Evolutionary conservation across 108 stramenopile genomes (phyloP), one percentile per base, ranked within the genome.

Genomic region (Asterionellopsis glacialis): DNA sequence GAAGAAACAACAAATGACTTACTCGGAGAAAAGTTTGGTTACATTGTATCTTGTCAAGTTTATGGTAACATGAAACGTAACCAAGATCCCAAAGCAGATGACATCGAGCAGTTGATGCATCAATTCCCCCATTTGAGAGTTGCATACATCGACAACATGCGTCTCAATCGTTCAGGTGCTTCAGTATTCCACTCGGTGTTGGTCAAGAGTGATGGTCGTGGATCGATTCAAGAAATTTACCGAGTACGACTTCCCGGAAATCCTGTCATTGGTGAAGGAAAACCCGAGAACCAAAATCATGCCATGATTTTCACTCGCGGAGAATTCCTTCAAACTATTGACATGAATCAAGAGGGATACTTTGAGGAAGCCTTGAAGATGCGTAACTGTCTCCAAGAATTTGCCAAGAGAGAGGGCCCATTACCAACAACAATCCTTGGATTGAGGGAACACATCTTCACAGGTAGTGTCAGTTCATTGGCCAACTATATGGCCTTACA

Each of bases 401-500:
- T 98, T 65, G 93, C 83, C 9, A 81, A 88, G 61, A 76, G 86
- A 42, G 90, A 92, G 57, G 90, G 91, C 13, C 90, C 88, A 0
- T 76, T 90, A 49, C 95, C 93, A 24, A 94, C 90, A 0, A 94
- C 94, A 11, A 97, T 98, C 55, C 74, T 98, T 45, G 98, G 98
- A 40, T 76, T 98, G 56, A 80, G 98, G 39, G 98, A 98, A 70
- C 98, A 98, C 80, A 98, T 98, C 45, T 98, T 98, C 73, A 98
- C 98, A 52, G 98, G 98, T 28, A 90, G 90, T 69, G 96, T 98
- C 14, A 94, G 91, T 68, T 96, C 96, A 0, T 73, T 98, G 67
- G 95, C 98, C 21, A 98, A 97, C 64, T 98, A 98, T 77, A 98
- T 98, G 98, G 98, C 98, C 3, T 61, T 97, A 61, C 98, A 98